A percentile compares a stretch with the other conserved stretches of the same genome.
Evolutionary conservation across 2,329 filamentous ascomycete species (phyloP).

Genomic region (Penicillium brevicompactum): DNA sequence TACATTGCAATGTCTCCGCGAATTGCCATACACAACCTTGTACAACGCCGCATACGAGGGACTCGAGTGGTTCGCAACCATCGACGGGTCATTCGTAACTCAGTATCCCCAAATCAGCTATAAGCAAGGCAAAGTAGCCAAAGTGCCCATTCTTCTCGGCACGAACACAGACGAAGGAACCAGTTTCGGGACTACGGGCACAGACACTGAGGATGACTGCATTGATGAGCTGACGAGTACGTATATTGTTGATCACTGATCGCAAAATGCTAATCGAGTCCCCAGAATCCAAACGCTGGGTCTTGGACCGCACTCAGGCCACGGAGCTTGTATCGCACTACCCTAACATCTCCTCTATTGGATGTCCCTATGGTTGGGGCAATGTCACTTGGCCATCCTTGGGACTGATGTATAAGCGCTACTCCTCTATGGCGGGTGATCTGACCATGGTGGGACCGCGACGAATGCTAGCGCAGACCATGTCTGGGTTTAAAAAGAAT

Average conservation of each 20-base stretch:
- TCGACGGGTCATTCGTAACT: constrained; percentile 60
- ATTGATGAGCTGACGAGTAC: constrained; percentile 34
- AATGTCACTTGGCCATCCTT: constrained; percentile 31
- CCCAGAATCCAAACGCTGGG: constrained; percentile 33
- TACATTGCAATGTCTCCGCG: constrained; percentile 33
- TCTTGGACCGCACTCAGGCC: constrained; percentile 28
- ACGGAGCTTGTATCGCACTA: constrained; percentile 52
- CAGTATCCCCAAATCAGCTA: constrained; percentile 59
- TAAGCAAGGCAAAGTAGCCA: constrained; percentile 59
- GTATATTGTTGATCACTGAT: background rate
- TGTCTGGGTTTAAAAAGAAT: constrained; percentile 20
- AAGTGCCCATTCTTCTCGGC: constrained; percentile 65
- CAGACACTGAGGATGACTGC: constrained; percentile 59
- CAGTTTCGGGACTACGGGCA: constrained; percentile 53
- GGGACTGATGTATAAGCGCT: constrained; percentile 34
- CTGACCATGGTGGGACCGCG: constrained; percentile 32
- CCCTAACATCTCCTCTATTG: constrained; percentile 52
- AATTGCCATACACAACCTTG: constrained; percentile 27
- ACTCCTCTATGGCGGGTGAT: constrained; percentile 34
- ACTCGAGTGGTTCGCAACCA: constrained; percentile 42
- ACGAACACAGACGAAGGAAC: constrained; percentile 68
- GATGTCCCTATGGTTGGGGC: constrained; percentile 48
- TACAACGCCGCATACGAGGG: constrained; percentile 29
- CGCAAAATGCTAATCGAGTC: constrained; percentile 10
- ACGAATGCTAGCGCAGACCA: constrained; percentile 29